Evolutionary conservation across 352 stramenopile species (phyloP).

Genomic region (Phytophthora tubulina): DNA sequence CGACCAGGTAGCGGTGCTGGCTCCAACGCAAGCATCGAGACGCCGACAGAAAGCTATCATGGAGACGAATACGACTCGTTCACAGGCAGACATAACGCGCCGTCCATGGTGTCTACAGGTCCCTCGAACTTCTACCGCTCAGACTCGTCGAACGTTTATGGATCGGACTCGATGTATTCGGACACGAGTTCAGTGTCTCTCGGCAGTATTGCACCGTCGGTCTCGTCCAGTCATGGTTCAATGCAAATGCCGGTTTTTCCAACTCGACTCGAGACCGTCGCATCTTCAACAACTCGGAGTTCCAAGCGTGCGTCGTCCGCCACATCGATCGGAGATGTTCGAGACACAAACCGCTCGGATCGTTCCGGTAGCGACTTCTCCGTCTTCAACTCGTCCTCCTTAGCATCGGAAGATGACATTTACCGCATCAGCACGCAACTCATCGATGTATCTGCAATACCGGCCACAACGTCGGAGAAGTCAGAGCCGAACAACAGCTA

Average conservation of each 20-base stretch:
- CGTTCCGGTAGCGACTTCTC: slow-evolving; percentile 52
- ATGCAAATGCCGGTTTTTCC: slow-evolving; percentile 17
- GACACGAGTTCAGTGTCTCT: slow-evolving; percentile 33
- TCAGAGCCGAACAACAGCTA: slow-evolving; percentile 38
- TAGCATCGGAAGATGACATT: slow-evolving; percentile 15
- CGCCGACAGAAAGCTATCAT: slow-evolving; percentile 37
- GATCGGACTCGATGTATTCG: slow-evolving; percentile 24
- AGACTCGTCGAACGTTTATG: slow-evolving; percentile 10
- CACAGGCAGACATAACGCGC: slow-evolving; percentile 12
- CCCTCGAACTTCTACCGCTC: slow-evolving; percentile 24
- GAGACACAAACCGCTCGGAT: slow-evolving; percentile 41
- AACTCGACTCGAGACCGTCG: slow-evolving; percentile 19
- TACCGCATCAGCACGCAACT: slow-evolving; percentile 42
- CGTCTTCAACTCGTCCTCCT: slow-evolving; percentile 46
- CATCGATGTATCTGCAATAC: slow-evolving; percentile 33
- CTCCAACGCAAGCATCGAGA: slow-evolving; percentile 32
- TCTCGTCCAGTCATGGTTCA: slow-evolving; percentile 16
- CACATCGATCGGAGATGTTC: slow-evolving; percentile 32
- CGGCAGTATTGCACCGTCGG: slow-evolving; percentile 32
- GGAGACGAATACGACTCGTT: slow-evolving; percentile 46
- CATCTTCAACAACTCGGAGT: slow-evolving; percentile 18
- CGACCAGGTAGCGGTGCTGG: slow-evolving; percentile 6
- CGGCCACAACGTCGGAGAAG: slow-evolving; percentile 21
- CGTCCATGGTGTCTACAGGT: slow-evolving; percentile 22
- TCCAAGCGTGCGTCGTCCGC: slow-evolving; percentile 30